Evolutionary conservation across 2,329 filamentous ascomycete genomes (phyloP), one percentile per base, ranked within the genome.

Genomic region (Aspergillus sojae): DNA sequence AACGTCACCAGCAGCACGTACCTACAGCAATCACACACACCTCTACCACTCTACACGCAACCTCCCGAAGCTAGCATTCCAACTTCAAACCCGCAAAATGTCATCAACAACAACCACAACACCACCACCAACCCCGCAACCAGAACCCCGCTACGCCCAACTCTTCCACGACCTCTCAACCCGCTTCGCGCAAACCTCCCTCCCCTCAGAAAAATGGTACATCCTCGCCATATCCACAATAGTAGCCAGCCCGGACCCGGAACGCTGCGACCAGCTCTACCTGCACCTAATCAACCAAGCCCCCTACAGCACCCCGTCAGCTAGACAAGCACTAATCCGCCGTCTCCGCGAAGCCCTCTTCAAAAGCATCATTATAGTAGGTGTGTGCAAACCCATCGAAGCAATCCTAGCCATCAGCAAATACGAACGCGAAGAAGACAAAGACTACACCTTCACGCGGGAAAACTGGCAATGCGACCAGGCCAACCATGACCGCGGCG

Each of bases 361-460:
- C 62, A 89, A 90, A 74, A 76, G 81, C n/a, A 79, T 87, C 12
- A 78, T 80, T 14, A 78, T 89, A 2, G 81, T 88, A 19, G 88
- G 88, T 0, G 85, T 89, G 0, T 88, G 85, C 73, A 89, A 88
- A 70, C 86, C 87, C 9, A 74, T 90, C 5, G 86, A 89, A 68
- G 83, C 86, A 1, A 83, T 89, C 50, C 78, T 88, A 9, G 79
- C 82, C n/a, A 87, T 89, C 59, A 78, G 75, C 62, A 77, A 80
- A 19, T 71, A 85, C 11, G 85, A 88, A 67, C 74, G 72, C 30
- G 79, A 79, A 0, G 86, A 88, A 70, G 88, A 90, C 68, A 84
- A 81, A 58, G 88, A 90, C 67, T 85, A 80, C 61, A 81, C 77
- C 4, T 78, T 76, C 62, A 86, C 84, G 3, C 83, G 87, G 67